A percentile compares a stretch with the other conserved stretches of the same genome.
Evolutionary conservation across 371 early-diverging fungal genomes (phyloP).

Genomic region (Globomyces sp.): DNA sequence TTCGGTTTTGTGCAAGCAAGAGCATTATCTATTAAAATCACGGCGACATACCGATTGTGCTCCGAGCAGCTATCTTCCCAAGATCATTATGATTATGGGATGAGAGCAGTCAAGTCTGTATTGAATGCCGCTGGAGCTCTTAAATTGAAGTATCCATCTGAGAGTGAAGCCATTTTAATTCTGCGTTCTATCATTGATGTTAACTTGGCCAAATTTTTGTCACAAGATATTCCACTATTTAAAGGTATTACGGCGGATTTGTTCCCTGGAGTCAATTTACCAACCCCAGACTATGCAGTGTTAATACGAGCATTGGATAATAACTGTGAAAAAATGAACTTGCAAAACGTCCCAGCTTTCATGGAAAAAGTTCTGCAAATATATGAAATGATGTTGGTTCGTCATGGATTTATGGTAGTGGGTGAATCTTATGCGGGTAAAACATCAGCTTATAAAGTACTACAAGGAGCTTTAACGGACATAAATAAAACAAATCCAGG

Average conservation of each 20-base stretch:
- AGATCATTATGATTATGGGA: slow-evolving; percentile 59
- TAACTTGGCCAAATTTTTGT: slow-evolving; percentile 53
- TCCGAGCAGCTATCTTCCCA: slow-evolving; percentile 55
- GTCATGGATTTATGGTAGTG: slow-evolving; percentile 59
- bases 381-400: slow-evolving; percentile 57
- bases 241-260: slow-evolving; percentile 56
- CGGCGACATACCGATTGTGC: slow-evolving; percentile 51
- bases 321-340: slow-evolving; percentile 41
- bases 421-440: slow-evolving; percentile 53
- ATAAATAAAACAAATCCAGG: slow-evolving; percentile 39
- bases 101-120: slow-evolving; percentile 60
- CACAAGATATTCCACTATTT: slow-evolving; percentile 56
- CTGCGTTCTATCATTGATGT: slow-evolving; percentile 54
- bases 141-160: slow-evolving; percentile 49
- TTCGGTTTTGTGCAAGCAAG: slow-evolving; percentile 54
- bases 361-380: slow-evolving; percentile 54
- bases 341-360: slow-evolving; percentile 50
- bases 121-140: slow-evolving; percentile 49
- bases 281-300: slow-evolving; percentile 49
- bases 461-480: slow-evolving; percentile 48
- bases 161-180: slow-evolving; percentile 49
- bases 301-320: slow-evolving; percentile 40
- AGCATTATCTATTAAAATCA: slow-evolving; percentile 48
- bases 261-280: slow-evolving; percentile 52
- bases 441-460: slow-evolving; percentile 46